phyloP scores from a whole-genome alignment of 306 rosid genomes.

The Vachellia collinsii region DNA sequence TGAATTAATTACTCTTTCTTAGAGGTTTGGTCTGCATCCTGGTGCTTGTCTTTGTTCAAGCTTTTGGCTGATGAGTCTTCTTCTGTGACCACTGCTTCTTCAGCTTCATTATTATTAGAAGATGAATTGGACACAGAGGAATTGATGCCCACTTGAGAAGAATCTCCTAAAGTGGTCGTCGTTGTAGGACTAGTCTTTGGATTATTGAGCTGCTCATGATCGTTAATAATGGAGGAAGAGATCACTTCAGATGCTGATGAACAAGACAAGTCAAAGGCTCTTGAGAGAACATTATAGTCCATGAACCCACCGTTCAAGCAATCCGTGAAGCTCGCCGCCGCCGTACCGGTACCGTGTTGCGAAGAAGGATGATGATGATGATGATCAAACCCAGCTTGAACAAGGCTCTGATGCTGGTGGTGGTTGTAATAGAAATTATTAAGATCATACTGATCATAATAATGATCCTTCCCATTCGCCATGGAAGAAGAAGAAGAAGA shows the following conservation, averaged over 20 bases:
- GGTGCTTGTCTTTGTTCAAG: slow-evolving; percentile 41
- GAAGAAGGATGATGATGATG: slow-evolving; percentile 23
- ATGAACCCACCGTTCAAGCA: slow-evolving; percentile 69
- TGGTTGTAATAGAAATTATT: slow-evolving; percentile 52
- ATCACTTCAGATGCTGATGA: slow-evolving; percentile 67
- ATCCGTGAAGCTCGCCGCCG: slow-evolving; percentile 62
- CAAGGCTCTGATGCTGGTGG: slow-evolving; percentile 39
- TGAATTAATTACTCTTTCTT: slow-evolving; percentile 66
- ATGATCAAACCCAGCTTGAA: slow-evolving; percentile 47
- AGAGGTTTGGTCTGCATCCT: slow-evolving; percentile 53
- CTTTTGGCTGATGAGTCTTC: slow-evolving; percentile 66
- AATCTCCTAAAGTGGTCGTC: background rate
- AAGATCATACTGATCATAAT: slow-evolving; percentile 48
- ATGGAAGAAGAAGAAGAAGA: slow-evolving; percentile 39
- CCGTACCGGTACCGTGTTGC: slow-evolving; percentile 8
- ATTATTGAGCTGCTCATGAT: slow-evolving; percentile 20
- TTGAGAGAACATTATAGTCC: slow-evolving; percentile 76
- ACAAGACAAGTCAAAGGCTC: slow-evolving; percentile 84
- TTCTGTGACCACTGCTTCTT: slow-evolving; percentile 45
- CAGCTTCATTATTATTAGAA: slow-evolving; percentile 73
- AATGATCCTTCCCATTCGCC: slow-evolving; percentile 51
- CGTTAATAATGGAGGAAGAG: slow-evolving; percentile 57
- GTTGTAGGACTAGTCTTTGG: slow-evolving; percentile 4
- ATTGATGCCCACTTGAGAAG: slow-evolving; percentile 37
- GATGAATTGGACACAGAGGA: slow-evolving; percentile 66